Evolutionary conservation across 257 asterid species (phyloP).

Genomic region (Solanum tarapatanum): DNA sequence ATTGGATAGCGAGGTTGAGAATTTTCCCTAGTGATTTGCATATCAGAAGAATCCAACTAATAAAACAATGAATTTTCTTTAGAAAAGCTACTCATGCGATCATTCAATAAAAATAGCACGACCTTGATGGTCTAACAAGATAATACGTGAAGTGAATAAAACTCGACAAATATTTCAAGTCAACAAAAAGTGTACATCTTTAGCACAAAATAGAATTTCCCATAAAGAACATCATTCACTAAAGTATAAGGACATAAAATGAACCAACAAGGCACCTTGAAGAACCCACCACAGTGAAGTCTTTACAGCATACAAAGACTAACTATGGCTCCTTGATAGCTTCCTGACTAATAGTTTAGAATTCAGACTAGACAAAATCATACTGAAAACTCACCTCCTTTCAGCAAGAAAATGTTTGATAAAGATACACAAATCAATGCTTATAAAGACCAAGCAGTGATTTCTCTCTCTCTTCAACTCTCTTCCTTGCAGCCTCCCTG

Average conservation of each 20-base stretch:
- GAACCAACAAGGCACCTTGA: background rate
- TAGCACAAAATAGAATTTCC: background rate
- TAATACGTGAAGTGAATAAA: background rate
- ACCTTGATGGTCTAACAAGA: background rate
- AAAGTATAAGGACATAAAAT: background rate
- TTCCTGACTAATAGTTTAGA: background rate
- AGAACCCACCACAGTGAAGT: background rate
- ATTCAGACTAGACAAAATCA: background rate
- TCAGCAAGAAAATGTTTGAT: conserved; percentile 10
- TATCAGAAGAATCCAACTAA: background rate
- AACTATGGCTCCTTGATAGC: background rate
- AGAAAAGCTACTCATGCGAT: background rate
- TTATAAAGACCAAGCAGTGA: conserved; percentile 42
- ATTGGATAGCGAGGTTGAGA: background rate
- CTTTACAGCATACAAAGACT: background rate
- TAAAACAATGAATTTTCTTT: background rate
- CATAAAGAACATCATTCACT: background rate
- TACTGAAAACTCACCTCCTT: conserved; percentile 17
- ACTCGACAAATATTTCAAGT: background rate
- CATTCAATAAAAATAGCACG: background rate
- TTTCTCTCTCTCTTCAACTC: conserved; percentile 84
- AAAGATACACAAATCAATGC: conserved; percentile 12
- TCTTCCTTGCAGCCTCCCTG: conserved; percentile 86
- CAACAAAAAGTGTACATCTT: background rate
- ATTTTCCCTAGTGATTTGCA: background rate